These are phyloP conservation scores for Mitragyna speciosa DNA, from an alignment of 257 asterid species.

Conservation along the genomic window DNA sequence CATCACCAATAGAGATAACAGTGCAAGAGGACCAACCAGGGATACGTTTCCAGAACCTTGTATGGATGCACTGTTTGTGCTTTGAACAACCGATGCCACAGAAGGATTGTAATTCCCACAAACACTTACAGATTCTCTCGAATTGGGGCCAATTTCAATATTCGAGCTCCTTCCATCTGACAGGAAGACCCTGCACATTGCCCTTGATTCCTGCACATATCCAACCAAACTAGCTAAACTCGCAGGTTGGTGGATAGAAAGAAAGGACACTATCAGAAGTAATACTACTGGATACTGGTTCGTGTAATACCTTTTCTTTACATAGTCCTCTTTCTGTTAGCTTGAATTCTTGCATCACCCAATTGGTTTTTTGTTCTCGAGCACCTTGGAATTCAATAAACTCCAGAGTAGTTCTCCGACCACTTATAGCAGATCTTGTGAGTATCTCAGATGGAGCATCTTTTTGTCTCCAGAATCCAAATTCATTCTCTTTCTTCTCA, in stretches of 20 bases:
- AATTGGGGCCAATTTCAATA: conserved; percentile 12
- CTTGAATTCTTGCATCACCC: conserved; percentile 64
- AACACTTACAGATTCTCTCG: conserved; percentile 10
- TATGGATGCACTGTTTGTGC: conserved; percentile 5
- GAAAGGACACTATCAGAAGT: conserved; percentile 3
- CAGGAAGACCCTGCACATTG: conserved; percentile 54
- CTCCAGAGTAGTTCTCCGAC: conserved; percentile 59
- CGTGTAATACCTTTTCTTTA: conserved; percentile 44
- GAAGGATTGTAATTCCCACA: not conserved
- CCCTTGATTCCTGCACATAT: conserved; percentile 52
- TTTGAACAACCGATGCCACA: conserved; percentile 22
- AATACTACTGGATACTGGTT: conserved; percentile 7
- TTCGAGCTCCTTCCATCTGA: conserved; percentile 19
- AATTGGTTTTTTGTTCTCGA: conserved; percentile 36
- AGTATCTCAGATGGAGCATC: conserved; percentile 47
- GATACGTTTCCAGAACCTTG: conserved; percentile 25
- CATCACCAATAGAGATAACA: not conserved
- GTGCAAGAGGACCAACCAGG: conserved; percentile 39
- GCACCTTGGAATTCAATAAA: conserved; percentile 44
- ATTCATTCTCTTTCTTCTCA: conserved; percentile 32
- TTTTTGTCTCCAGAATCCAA: conserved; percentile 60
- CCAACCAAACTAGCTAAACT: conserved; percentile 40
- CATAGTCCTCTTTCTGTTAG: conserved; percentile 30
- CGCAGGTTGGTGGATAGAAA: conserved; percentile 27
- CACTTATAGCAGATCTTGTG: conserved; percentile 38